phyloP scores from a whole-genome alignment of 345 rosid species.

The Ailanthus altissimus region DNA sequence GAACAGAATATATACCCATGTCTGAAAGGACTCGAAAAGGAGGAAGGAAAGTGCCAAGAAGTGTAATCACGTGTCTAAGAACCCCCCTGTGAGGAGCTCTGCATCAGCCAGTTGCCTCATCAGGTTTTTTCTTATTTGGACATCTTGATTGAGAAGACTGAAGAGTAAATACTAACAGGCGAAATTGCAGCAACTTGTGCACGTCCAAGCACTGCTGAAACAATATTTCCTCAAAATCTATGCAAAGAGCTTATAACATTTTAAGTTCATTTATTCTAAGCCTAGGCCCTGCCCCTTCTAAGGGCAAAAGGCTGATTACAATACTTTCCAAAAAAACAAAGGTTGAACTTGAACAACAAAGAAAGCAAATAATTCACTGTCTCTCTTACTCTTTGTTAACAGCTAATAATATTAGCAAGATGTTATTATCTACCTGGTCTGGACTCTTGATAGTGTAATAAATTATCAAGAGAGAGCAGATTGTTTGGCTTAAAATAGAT shows the following conservation, averaged over 20 bases:
- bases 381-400: background rate
- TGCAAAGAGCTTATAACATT: background rate
- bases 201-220: background rate
- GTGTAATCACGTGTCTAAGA: conserved; percentile 1
- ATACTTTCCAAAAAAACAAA: background rate
- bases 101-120: background rate
- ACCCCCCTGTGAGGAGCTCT: conserved; percentile 16
- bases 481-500: background rate
- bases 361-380: background rate
- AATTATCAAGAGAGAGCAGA: background rate
- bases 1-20: conserved; percentile 10
- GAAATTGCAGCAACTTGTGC: conserved; percentile 2
- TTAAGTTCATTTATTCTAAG: too few relatives aligned
- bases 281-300: background rate
- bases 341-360: background rate
- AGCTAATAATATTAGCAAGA: background rate
- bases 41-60: conserved; percentile 1
- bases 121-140: background rate
- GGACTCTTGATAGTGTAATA: background rate
- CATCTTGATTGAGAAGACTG: background rate
- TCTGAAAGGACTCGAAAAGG: background rate
- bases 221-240: background rate
- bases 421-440: background rate
- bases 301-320: background rate
- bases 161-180: background rate